Base-by-base conservation (phyloP, 2,329 filamentous ascomycete species). In the Penicillium sp. region DNA sequence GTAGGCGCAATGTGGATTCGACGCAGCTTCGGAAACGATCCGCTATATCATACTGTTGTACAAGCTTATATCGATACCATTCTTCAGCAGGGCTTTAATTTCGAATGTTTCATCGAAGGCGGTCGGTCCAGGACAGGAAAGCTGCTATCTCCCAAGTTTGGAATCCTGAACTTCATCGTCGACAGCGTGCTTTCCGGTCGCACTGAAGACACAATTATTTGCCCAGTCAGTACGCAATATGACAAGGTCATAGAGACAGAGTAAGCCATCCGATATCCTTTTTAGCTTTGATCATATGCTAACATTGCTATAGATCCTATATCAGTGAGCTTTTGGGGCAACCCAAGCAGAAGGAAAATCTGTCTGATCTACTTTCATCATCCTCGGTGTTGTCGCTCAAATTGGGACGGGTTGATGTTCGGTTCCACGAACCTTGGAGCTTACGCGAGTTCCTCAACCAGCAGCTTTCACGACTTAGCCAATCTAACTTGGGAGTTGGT, bases 231-330 rank as follows among this genome's bases (percentile, higher is more conserved):
- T 70, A 97, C 92, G 0, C 94, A 99, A 69, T 99, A 99, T 68
- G 94, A 99, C 78, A 99, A 97, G 68, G 94, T 99, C 49, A 95
- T 99, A 53, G 94, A 99, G 72, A 96, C 95, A 1, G 91, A 96
- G 72, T 78, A 69, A 55, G 74, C 48, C 34, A 17, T 34, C 23
- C 36, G 7, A 6, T 17, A 8, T 8, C 20, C 10, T 17, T 9
- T 10, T 23, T 2, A 1, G 29, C 26, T n/a, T 15, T 7, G 15
- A 10, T 18, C 9, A 4, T 1, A 17, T 54, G 36, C 58, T 66
- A 34, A 56, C 41, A 27, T 55, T 37, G 2, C n/a, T 48, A 4
- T 46, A 81, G 78, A 59, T 94, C 91, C 4, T 99, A 99, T 66
- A 93, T 97, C 37, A 94, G 87, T 27, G 94, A 99, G 71, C 82